Evolutionary conservation across 2,329 filamentous ascomycete genomes (phyloP).

Genomic region (Pseudofabraea citricarpa): DNA sequence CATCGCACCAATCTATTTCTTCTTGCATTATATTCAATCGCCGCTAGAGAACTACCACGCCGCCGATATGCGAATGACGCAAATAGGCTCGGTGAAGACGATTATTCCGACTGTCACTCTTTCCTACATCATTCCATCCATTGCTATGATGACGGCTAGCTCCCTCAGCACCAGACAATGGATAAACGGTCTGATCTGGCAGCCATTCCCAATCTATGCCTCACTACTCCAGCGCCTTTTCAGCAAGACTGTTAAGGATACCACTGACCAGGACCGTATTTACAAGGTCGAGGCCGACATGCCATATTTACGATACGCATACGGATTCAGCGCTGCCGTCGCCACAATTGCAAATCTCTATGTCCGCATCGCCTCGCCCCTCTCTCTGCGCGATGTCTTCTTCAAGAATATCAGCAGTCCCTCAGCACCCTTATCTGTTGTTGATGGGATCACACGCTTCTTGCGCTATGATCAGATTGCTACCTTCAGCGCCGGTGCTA

Average conservation of each 20-base stretch:
- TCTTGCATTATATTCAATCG: constrained; percentile 30
- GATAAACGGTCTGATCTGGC: constrained; percentile 33
- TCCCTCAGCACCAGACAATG: constrained; percentile 18
- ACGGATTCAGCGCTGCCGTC: constrained; percentile 11
- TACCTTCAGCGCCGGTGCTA: constrained; percentile 14
- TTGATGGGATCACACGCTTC: constrained; percentile 10
- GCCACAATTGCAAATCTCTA: constrained; percentile 12
- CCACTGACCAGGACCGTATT: constrained; percentile 12
- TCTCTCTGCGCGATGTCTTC: constrained; percentile 17
- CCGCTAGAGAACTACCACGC: constrained; percentile 29
- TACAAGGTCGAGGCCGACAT: constrained; percentile 20
- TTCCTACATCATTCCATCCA: constrained; percentile 21
- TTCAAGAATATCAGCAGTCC: constrained; percentile 22
- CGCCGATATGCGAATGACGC: constrained; percentile 28
- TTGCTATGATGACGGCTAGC: constrained; percentile 18
- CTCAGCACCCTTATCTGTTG: constrained; percentile 1
- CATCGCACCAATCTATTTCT: constrained; percentile 31
- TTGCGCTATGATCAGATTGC: constrained; percentile 21
- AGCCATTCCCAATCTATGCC: constrained; percentile 30
- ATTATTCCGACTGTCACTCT: constrained; percentile 25
- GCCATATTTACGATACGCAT: constrained; percentile 18
- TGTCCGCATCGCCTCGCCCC: constrained; percentile 12
- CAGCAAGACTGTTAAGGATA: constrained; percentile 13
- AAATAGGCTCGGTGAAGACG: constrained; percentile 21
- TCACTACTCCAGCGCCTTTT: constrained; percentile 15